Conservation (phyloP, 164 flowering plant species). For the Buxus sempervirens region DNA sequence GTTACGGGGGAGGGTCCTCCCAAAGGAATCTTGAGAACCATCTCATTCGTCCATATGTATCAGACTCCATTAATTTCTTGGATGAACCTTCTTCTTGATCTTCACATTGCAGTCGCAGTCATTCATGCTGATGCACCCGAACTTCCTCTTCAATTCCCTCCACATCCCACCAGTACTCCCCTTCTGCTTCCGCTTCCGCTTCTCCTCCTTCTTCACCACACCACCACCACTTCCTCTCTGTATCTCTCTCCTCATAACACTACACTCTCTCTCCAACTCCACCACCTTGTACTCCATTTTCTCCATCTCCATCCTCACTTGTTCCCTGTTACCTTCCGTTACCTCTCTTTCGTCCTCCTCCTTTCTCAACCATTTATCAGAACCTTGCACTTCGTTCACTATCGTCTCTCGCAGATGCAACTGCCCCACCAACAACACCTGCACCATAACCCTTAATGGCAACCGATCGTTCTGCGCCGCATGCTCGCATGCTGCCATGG, state of each 20-base stretch:
- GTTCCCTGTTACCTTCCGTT: conserved; percentile 17
- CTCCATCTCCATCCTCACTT: conserved; percentile 36
- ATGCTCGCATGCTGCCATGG: conserved; percentile 57
- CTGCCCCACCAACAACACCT: conserved; percentile 59
- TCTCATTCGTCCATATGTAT: too few species aligned
- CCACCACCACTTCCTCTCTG: conserved; percentile 18
- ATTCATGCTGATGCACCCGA: conserved; percentile 48
- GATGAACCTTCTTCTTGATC: conserved; percentile 50
- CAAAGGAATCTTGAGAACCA: too few species aligned
- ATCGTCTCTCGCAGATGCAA: conserved; percentile 50
- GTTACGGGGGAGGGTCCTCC: too few species aligned
- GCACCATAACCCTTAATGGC: conserved; percentile 61
- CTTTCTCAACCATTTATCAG: conserved; percentile 17
- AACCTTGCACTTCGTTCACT: conserved; percentile 18
- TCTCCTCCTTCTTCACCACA: conserved; percentile 26
- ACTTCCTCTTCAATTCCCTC: conserved; percentile 71
- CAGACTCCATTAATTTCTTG: conserved; percentile 7
- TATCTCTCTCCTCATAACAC: conserved; percentile 48
- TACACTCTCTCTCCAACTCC: conserved; percentile 53
- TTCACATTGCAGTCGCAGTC: conserved; percentile 46
- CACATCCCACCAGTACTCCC: conserved; percentile 30
- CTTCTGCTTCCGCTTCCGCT: too few species aligned
- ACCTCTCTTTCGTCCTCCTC: conserved; percentile 11
- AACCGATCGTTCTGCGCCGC: conserved; percentile 61
- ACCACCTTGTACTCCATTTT: conserved; percentile 41